Evolutionary conservation across 1,284 basidiomycete genomes (phyloP).

Genomic region (Fomitopsis schrenkii): DNA sequence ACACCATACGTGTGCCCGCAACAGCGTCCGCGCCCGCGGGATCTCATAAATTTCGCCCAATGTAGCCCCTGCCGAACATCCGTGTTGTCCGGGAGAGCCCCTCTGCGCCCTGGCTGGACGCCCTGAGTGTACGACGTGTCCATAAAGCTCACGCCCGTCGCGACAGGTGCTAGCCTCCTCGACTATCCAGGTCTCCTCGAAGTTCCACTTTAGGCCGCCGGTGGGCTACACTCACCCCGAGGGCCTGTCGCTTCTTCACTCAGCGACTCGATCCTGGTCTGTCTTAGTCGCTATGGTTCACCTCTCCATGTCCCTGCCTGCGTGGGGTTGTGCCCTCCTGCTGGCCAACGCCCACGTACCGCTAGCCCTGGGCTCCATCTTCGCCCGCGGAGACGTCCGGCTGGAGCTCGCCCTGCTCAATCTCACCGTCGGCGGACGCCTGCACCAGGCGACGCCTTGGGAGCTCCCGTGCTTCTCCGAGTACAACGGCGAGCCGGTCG

Average conservation of each 20-base stretch:
- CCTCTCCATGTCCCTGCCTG: not conserved
- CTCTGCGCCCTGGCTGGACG: not conserved
- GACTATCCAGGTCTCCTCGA: not conserved
- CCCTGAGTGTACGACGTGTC: not conserved
- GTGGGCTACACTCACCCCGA: not conserved
- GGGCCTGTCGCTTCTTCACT: too few species aligned
- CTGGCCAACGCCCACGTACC: not conserved
- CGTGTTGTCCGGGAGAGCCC: not conserved
- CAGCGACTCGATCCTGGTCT: not conserved
- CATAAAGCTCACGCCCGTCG: not conserved
- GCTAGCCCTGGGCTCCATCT: not conserved
- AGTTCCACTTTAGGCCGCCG: not conserved
- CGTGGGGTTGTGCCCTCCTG: not conserved
- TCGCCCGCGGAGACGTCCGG: not conserved
- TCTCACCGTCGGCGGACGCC: constrained; percentile 27
- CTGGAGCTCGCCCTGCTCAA: constrained; percentile 18
- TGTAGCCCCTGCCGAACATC: not conserved
- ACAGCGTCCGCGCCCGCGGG: not conserved
- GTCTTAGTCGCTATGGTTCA: not conserved
- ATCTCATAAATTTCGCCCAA: not conserved
- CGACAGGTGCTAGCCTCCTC: not conserved
- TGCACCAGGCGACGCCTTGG: constrained; percentile 24
- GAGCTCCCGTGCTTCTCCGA: constrained; percentile 29
- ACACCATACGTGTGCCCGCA: not conserved
- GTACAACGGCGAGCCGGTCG: constrained; percentile 19